Evolutionary conservation across 352 stramenopile genomes (phyloP).

Genomic region (Blastocystis sp.): DNA sequence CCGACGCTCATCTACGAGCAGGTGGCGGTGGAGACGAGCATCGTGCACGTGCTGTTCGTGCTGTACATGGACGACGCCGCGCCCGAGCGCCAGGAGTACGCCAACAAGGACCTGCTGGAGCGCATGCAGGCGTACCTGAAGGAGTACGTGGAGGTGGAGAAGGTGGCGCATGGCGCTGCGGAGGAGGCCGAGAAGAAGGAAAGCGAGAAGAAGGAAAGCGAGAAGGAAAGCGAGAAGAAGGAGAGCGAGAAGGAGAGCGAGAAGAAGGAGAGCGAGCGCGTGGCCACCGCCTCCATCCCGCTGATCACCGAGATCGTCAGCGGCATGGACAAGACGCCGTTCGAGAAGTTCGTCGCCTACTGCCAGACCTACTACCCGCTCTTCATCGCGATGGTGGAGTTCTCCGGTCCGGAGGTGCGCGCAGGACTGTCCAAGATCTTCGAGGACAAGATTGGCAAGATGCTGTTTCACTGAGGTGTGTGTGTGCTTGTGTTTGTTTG

Average conservation of each 20-base stretch:
- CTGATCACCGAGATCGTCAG: constrained; percentile 36
- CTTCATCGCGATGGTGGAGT: constrained; percentile 57
- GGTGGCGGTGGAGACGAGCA: constrained; percentile 53
- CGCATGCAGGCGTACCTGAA: constrained; percentile 55
- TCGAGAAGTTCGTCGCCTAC: constrained; percentile 59
- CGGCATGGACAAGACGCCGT: constrained; percentile 59
- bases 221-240: too few relatives aligned
- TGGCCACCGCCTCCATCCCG: constrained; percentile 32
- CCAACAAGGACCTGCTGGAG: constrained; percentile 53
- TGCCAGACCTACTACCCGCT: constrained; percentile 51
- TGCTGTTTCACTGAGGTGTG: constrained; percentile 45
- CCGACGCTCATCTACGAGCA: constrained; percentile 65
- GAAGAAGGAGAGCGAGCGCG: constrained; percentile 62
- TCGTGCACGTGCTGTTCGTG: constrained; percentile 67
- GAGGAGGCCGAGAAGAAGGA: constrained; percentile 20
- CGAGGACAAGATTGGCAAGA: constrained; percentile 52
- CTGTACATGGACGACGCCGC: constrained; percentile 56
- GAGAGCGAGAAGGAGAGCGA: not conserved
- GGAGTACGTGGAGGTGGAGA: constrained; percentile 62
- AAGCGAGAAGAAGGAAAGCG: too few relatives aligned
- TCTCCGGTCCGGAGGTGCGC: constrained; percentile 37
- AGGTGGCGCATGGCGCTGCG: constrained; percentile 6
- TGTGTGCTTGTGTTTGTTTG: not conserved
- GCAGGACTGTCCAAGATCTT: constrained; percentile 33
- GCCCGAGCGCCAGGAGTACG: constrained; percentile 57